These are phyloP conservation scores for Phaeosphaeriaceae sp. DNA, from an alignment of 2,329 filamentous ascomycete species.

Conservation along the genomic window DNA sequence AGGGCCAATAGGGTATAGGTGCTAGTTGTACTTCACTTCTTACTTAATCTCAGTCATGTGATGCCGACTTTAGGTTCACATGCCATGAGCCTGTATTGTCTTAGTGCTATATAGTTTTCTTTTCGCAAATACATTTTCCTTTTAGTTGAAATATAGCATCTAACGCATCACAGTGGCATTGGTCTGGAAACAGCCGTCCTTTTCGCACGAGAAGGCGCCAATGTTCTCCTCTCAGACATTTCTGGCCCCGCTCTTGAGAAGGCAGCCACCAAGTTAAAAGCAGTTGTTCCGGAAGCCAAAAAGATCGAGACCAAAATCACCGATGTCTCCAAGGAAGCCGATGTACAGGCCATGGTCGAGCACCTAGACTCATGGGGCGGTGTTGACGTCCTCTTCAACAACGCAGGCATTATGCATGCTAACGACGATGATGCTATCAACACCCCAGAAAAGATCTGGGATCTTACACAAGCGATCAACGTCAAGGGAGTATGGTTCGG, in stretches of 20 bases:
- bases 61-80: too few species aligned
- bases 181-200: constrained; percentile 91
- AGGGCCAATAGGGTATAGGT: not conserved
- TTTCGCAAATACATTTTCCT: not conserved
- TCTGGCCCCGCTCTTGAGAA: constrained; percentile 78
- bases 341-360: constrained; percentile 77
- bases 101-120: not conserved
- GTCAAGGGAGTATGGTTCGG: constrained; percentile 99
- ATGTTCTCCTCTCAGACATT: constrained; percentile 84
- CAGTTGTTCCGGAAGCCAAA: constrained; percentile 66
- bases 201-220: constrained; percentile 86
- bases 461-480: constrained; percentile 91
- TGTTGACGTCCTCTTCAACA: constrained; percentile 94
- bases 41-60: too few species aligned
- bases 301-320: constrained; percentile 69
- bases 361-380: constrained; percentile 83
- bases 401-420: constrained; percentile 95
- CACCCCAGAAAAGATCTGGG: constrained; percentile 91
- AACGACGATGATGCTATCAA: constrained; percentile 70
- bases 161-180: constrained; percentile 70
- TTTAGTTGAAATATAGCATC: not conserved
- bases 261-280: constrained; percentile 75
- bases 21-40: too few species aligned
- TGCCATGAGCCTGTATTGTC: too few species aligned
- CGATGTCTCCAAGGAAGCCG: constrained; percentile 85